phyloP scores from a whole-genome alignment of 163 green algal genomes.

The Coccomyxa subellipsoidea region DNA sequence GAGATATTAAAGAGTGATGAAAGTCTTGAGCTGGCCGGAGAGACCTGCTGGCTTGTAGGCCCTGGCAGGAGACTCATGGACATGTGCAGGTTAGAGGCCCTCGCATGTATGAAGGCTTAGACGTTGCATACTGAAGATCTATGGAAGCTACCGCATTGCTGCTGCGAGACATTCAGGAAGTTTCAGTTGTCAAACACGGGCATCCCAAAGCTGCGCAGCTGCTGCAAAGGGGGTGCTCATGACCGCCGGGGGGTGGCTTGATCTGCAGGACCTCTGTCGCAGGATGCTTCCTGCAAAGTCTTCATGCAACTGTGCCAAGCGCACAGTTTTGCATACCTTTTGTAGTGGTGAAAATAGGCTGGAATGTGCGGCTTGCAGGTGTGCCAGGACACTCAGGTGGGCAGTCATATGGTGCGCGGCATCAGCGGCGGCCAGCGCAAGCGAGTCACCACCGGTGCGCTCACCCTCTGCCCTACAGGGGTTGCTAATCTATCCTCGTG shows the following conservation, averaged over 20 bases:
- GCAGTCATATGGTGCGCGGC: constrained; percentile 58
- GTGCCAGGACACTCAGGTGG: constrained; percentile 31
- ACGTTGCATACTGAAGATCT: neutral
- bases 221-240: neutral
- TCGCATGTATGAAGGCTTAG: neutral
- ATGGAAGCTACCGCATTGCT: neutral
- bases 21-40: neutral
- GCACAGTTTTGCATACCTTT: neutral
- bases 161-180: neutral
- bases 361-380: too few species aligned
- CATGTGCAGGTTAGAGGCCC: neutral
- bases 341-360: too few species aligned
- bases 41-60: neutral
- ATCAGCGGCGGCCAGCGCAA: constrained; percentile 70
- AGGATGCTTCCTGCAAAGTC: neutral
- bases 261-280: neutral
- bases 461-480: too few species aligned
- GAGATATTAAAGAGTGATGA: neutral
- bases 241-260: neutral
- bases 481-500: too few species aligned
- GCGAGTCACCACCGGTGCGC: constrained; percentile 59
- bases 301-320: neutral
- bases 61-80: neutral
- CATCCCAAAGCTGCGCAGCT: too few species aligned
- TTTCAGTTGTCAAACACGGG: too few species aligned